These are phyloP conservation scores for Phytophthora macrochlamydospora DNA, from an alignment of 352 stramenopile genomes.

Conservation along the genomic window DNA sequence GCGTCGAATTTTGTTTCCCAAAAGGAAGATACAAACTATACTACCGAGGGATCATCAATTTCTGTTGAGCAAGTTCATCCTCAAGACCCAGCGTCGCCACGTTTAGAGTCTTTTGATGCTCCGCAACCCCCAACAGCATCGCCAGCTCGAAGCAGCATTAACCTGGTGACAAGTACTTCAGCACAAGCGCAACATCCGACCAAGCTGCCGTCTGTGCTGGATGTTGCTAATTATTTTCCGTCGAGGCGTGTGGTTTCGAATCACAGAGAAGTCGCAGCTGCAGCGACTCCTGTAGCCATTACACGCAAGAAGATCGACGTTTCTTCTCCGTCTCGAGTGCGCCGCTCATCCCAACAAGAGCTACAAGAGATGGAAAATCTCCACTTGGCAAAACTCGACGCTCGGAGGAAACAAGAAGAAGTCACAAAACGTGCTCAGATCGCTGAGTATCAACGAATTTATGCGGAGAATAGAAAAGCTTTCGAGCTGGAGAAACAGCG, in stretches of 20 bases:
- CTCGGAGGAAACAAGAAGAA: slow-evolving; percentile 19
- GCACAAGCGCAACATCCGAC: slow-evolving; percentile 5
- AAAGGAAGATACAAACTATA: no score
- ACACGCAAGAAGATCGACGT: slow-evolving; percentile 30
- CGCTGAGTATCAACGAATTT: slow-evolving; percentile 24
- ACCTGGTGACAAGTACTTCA: not conserved
- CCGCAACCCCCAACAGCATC: not conserved
- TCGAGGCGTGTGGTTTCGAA: not conserved
- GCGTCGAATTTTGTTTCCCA: no score
- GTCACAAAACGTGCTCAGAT: slow-evolving; percentile 18
- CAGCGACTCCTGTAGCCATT: slow-evolving; percentile 12
- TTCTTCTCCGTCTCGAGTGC: slow-evolving; percentile 12
- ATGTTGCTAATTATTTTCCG: slow-evolving; percentile 27
- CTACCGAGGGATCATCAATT: no score
- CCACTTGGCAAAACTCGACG: slow-evolving; percentile 9
- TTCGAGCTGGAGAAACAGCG: slow-evolving; percentile 23
- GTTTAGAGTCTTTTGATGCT: no score
- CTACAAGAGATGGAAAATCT: not conserved
- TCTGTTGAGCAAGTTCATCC: no score
- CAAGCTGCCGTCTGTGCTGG: slow-evolving; percentile 25
- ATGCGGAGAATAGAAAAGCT: slow-evolving; percentile 17
- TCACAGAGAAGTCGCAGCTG: not conserved
- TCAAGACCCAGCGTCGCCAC: no score
- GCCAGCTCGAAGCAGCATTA: not conserved
- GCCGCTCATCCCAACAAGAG: slow-evolving; percentile 12